phyloP scores from a whole-genome alignment of 805 yeast genomes.

The Metschnikowia colocasiae region DNA sequence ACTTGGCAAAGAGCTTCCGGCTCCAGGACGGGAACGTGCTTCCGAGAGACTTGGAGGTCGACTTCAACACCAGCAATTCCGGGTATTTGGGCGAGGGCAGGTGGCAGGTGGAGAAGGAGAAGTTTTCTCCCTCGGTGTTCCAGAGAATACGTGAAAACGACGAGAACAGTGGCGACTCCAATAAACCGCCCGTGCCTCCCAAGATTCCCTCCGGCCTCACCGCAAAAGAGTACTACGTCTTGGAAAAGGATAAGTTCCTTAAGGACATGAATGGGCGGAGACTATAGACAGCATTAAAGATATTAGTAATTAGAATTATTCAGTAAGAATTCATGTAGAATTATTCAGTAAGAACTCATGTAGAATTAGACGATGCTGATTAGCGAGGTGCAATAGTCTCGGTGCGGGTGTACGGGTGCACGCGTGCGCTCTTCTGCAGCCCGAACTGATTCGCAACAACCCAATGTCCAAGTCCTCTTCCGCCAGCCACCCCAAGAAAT shows the following conservation, averaged over 20 bases:
- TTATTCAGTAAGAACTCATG: too few relatives aligned
- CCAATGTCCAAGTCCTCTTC: slow-evolving; percentile 1
- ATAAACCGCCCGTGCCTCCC: slow-evolving; percentile 43
- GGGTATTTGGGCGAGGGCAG: slow-evolving; percentile 43
- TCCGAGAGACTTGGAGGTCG: slow-evolving; percentile 23
- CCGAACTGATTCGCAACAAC: neutral
- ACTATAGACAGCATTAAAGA: too few relatives aligned
- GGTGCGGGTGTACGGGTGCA: neutral
- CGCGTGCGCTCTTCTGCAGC: neutral
- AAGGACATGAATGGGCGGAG: slow-evolving; percentile 38
- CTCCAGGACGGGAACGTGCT: slow-evolving; percentile 22
- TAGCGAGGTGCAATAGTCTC: too few relatives aligned
- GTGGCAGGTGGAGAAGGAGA: slow-evolving; percentile 15
- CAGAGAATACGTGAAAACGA: slow-evolving; percentile 23
- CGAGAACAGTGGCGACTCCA: slow-evolving; percentile 22
- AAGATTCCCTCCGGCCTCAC: slow-evolving; percentile 41
- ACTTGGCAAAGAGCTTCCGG: slow-evolving; percentile 24
- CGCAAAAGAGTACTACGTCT: slow-evolving; percentile 39
- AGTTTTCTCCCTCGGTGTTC: slow-evolving; percentile 36
- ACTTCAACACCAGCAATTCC: slow-evolving; percentile 29
- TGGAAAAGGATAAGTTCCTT: slow-evolving; percentile 38
- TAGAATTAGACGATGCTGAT: too few relatives aligned
- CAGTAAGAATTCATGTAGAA: too few relatives aligned
- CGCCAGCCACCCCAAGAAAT: slow-evolving; percentile 26
- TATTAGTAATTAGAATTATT: too few relatives aligned